These are phyloP conservation scores for Ceratobasidium sp. DNA, from an alignment of 1,284 basidiomycete genomes.

Conservation along the genomic window DNA sequence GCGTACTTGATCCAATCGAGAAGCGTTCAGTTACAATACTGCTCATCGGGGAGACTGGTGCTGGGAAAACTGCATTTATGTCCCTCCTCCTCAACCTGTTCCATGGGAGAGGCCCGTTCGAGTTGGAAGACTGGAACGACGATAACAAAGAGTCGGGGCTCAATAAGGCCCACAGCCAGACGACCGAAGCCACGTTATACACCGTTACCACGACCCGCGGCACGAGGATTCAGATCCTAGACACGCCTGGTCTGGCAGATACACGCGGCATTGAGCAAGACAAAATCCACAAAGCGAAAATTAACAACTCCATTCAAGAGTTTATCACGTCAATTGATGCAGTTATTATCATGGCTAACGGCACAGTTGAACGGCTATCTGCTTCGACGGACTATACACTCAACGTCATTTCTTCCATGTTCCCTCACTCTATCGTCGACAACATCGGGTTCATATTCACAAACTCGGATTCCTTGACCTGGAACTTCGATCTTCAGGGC, in stretches of 20 bases:
- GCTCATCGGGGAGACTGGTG: slow-evolving; percentile 28
- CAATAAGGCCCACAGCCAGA: slow-evolving; percentile 14
- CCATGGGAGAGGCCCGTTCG: background rate
- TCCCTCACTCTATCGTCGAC: slow-evolving; percentile 51
- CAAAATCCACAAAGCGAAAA: slow-evolving; percentile 48
- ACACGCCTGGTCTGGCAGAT: slow-evolving; percentile 52
- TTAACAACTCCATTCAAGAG: slow-evolving; percentile 48
- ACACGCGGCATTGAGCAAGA: slow-evolving; percentile 51
- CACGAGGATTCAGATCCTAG: slow-evolving; percentile 49
- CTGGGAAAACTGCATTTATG: slow-evolving; percentile 39
- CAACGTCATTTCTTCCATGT: slow-evolving; percentile 51
- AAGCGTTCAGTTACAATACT: slow-evolving; percentile 7
- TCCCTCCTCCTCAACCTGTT: slow-evolving; percentile 23
- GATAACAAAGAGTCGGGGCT: background rate
- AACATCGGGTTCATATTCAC: slow-evolving; percentile 55
- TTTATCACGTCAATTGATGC: slow-evolving; percentile 46
- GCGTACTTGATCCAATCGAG: background rate
- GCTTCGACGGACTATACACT: slow-evolving; percentile 52
- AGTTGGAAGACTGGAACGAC: slow-evolving; percentile 3
- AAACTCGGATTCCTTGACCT: slow-evolving; percentile 49
- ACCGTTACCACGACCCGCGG: slow-evolving; percentile 37
- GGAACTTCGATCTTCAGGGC: slow-evolving; percentile 51
- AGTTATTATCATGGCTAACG: slow-evolving; percentile 50
- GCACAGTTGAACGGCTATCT: slow-evolving; percentile 50
- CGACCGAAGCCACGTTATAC: slow-evolving; percentile 5